Percentiles rank a stretch among this genome's conserved stretches.
phyloP scores from a whole-genome alignment of 2,329 filamentous ascomycete species.

The Aotearoamyces nothofagi region DNA sequence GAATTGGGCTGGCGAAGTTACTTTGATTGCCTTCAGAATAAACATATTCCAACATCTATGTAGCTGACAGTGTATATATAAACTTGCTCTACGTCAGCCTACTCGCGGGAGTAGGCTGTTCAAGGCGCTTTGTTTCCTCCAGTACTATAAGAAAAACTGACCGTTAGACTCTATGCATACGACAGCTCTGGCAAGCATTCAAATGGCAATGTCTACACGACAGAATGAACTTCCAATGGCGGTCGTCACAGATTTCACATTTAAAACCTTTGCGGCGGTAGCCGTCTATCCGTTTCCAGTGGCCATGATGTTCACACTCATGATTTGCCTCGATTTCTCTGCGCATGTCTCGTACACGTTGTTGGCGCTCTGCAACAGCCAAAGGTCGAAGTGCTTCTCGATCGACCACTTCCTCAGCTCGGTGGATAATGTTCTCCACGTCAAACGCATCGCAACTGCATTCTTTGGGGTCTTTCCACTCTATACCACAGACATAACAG shows the following conservation, averaged over 20 bases:
- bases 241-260: not conserved
- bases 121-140: no score
- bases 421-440: not conserved
- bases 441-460: not conserved
- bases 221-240: not conserved
- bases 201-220: not conserved
- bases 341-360: not conserved
- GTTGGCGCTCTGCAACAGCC: not conserved
- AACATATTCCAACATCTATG: no score
- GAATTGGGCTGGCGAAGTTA: no score
- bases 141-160: no score
- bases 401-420: not conserved
- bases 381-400: not conserved
- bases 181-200: not conserved
- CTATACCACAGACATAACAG: not conserved
- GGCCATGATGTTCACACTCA: not conserved
- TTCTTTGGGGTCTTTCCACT: slow-evolving; percentile 1
- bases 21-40: no score
- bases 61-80: no score
- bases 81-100: no score
- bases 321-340: not conserved
- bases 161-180: not conserved
- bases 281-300: not conserved
- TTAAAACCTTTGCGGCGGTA: not conserved
- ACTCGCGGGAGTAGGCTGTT: no score